Conservation (phyloP, 441 rosid genomes). For the Geranium incanum region DNA sequence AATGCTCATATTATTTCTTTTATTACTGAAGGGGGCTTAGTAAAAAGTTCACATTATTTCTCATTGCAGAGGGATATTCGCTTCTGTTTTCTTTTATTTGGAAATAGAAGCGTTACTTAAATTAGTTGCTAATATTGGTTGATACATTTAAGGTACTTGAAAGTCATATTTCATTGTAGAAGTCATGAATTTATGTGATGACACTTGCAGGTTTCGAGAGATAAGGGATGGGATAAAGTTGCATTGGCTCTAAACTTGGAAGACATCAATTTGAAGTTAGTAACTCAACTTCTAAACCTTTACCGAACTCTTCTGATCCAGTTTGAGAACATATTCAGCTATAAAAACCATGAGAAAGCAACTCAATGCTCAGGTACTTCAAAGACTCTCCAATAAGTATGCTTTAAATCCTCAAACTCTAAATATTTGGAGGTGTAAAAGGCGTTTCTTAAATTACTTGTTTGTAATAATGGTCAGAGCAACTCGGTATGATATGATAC, state of each 20-base stretch:
- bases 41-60: too few relatives aligned
- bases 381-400: background rate
- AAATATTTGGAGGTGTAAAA: background rate
- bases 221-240: slow-evolving; percentile 1
- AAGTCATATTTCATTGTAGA: too few relatives aligned
- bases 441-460: too few relatives aligned
- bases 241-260: background rate
- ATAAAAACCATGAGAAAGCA: background rate
- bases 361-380: background rate
- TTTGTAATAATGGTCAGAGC: too few relatives aligned
- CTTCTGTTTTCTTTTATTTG: too few relatives aligned
- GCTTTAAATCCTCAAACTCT: background rate
- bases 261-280: background rate
- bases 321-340: background rate
- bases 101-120: too few relatives aligned
- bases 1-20: too few relatives aligned
- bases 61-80: too few relatives aligned
- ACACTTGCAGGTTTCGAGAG: slow-evolving; percentile 1
- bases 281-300: slow-evolving; percentile 1
- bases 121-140: too few relatives aligned
- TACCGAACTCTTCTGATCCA: background rate
- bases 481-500: background rate
- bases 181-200: background rate
- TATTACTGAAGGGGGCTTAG: too few relatives aligned
- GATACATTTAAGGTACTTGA: too few relatives aligned